phyloP scores from a whole-genome alignment of 177 flowering plant species.

The Tripterygium wilfordii region DNA sequence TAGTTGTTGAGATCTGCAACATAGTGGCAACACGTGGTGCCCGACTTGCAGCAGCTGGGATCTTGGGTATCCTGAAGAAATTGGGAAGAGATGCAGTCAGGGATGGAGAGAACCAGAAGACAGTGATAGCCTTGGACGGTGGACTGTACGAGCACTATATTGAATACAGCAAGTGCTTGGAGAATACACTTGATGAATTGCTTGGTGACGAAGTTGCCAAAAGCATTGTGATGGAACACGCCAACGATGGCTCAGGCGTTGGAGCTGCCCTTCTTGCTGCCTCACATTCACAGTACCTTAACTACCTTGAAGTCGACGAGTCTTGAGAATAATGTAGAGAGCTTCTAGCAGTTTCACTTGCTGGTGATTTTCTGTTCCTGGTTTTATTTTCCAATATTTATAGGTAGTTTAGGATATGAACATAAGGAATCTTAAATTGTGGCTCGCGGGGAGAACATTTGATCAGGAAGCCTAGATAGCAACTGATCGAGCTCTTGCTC shows the following conservation, averaged over 20 bases:
- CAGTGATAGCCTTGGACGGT: conserved; percentile 46
- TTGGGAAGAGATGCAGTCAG: conserved; percentile 50
- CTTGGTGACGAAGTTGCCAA: conserved; percentile 31
- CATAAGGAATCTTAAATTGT: too few relatives aligned
- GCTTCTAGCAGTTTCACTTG: too few relatives aligned
- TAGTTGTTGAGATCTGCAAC: conserved; percentile 60
- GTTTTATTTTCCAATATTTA: neutral
- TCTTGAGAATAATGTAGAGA: too few relatives aligned
- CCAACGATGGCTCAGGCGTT: conserved; percentile 53
- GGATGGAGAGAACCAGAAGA: conserved; percentile 18
- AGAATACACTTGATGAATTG: conserved; percentile 35
- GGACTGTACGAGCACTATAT: conserved; percentile 42
- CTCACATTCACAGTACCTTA: conserved; percentile 25
- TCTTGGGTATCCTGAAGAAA: conserved; percentile 72
- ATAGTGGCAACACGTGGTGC: conserved; percentile 80
- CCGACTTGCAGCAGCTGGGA: conserved; percentile 73
- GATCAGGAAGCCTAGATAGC: too few relatives aligned
- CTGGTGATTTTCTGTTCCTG: neutral
- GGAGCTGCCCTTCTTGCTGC: conserved; percentile 50
- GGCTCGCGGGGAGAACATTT: too few relatives aligned
- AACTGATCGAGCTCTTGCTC: too few relatives aligned
- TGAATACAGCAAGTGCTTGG: conserved; percentile 31
- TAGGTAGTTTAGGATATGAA: too few relatives aligned
- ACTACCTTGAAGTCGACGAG: conserved; percentile 4
- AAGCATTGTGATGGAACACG: conserved; percentile 24